A percentile compares a stretch with the other conserved stretches of the same genome.
These are phyloP conservation scores for Pythium dissotocum DNA, from an alignment of 352 stramenopile genomes.

Conservation along the genomic window DNA sequence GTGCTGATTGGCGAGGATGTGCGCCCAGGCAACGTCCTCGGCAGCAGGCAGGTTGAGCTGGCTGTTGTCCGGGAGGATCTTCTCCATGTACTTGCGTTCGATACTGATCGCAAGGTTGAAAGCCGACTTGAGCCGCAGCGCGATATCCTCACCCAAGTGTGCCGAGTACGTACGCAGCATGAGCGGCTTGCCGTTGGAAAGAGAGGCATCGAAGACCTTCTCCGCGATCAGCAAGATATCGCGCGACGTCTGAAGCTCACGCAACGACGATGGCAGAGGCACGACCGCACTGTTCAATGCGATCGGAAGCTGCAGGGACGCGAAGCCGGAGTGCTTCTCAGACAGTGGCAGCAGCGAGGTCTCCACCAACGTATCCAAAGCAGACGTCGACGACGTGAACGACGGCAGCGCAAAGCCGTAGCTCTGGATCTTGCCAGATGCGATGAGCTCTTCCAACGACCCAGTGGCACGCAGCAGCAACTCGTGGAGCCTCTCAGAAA, in stretches of 20 bases:
- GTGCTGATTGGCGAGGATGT: slow-evolving; percentile 83
- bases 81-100: slow-evolving; percentile 81
- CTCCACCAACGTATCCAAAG: slow-evolving; percentile 46
- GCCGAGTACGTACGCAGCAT: slow-evolving; percentile 44
- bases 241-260: slow-evolving; percentile 45
- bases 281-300: slow-evolving; percentile 40
- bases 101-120: slow-evolving; percentile 83
- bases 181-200: slow-evolving; percentile 73
- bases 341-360: slow-evolving; percentile 44
- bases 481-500: slow-evolving; percentile 32
- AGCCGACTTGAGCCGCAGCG: slow-evolving; percentile 69
- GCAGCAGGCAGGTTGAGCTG: slow-evolving; percentile 42
- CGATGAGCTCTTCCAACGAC: slow-evolving; percentile 41
- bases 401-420: slow-evolving; percentile 55
- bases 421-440: slow-evolving; percentile 53
- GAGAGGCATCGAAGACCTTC: slow-evolving; percentile 53
- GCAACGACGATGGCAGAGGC: slow-evolving; percentile 36
- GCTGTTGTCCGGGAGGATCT: slow-evolving; percentile 44
- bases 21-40: slow-evolving; percentile 75
- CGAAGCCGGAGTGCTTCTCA: slow-evolving; percentile 45
- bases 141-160: slow-evolving; percentile 62
- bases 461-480: slow-evolving; percentile 37
- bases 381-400: slow-evolving; percentile 18
- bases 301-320: slow-evolving; percentile 63
- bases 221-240: slow-evolving; percentile 66